A percentile compares a stretch with the other conserved stretches of the same genome.
Evolutionary conservation across 2,329 filamentous ascomycete genomes (phyloP).

Genomic region (Aspergillus sclerotialis): DNA sequence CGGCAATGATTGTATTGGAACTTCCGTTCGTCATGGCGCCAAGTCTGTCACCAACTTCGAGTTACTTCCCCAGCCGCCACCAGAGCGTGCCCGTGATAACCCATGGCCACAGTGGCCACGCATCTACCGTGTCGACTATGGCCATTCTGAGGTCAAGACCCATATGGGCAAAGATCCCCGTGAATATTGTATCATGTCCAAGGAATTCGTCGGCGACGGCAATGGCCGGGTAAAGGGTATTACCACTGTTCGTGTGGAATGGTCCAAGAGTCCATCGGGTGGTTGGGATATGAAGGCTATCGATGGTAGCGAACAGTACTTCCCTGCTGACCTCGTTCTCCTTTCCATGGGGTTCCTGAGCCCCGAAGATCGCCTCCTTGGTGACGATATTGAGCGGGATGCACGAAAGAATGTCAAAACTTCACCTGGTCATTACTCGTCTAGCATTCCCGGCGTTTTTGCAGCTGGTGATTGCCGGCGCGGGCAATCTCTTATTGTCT

Average conservation of each 20-base stretch:
- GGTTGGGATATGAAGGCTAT: conserved; percentile 99
- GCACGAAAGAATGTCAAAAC: conserved; percentile 95
- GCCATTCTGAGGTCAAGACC: conserved; percentile 89
- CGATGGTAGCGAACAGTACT: conserved; percentile 88
- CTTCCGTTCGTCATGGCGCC: conserved; percentile 88
- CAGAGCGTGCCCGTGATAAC: conserved; percentile 86
- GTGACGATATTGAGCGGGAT: conserved; percentile 85
- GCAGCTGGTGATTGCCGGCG: conserved; percentile 92
- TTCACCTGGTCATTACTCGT: conserved; percentile 75
- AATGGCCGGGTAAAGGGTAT: conserved; percentile 86
- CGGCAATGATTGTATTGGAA: conserved; percentile 96
- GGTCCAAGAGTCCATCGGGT: conserved; percentile 81
- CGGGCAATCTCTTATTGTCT: conserved; percentile 92
- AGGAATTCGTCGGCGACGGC: conserved; percentile 89
- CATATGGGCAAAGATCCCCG: conserved; percentile 94
- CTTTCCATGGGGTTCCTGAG: conserved; percentile 97
- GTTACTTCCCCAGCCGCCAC: conserved; percentile 83
- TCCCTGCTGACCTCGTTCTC: conserved; percentile 89
- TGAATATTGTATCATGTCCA: conserved; percentile 97
- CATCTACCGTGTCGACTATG: conserved; percentile 94
- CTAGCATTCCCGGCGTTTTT: conserved; percentile 82
- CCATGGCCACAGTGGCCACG: conserved; percentile 98
- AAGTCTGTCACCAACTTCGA: conserved; percentile 97
- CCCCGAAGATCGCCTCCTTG: conserved; percentile 80
- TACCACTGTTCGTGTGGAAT: conserved; percentile 91